Base-by-base conservation (phyloP, 306 rosid genomes). In the Mimosa bimucronata region DNA sequence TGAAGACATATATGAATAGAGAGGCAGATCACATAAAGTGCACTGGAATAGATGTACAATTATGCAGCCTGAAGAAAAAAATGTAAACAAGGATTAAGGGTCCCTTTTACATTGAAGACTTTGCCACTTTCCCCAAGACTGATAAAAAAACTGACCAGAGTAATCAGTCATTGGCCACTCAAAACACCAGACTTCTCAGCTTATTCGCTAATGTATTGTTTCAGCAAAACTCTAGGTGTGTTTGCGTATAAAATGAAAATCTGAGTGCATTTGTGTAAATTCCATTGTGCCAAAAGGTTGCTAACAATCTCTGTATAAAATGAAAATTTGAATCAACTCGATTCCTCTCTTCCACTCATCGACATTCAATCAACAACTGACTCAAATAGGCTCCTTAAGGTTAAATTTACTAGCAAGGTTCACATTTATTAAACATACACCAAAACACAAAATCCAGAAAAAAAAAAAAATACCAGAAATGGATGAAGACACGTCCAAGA, bases 401-500 rank as follows among this genome's bases (percentile, higher is more conserved):
- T 74, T 82, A 44, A 42, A 60, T 41, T 66, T 55, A 81, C 74
- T 26, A 5, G 66, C 48, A 66, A 60, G 23, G 65, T 57, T 78
- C 76, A 74, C 14, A 18, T 72, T 60, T 68, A 71, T 66, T 53
- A 71, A 68, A 70, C 76, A 88, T 73, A 53, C 41, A 73, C 66
- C 77, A 68, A 73, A 64, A 41, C 62, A 52, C 53, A 21, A 40
- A 67, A 62, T 82, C 64, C 34, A 77, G 75, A 52, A 52, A 45
- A 55, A 81, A 64, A 52, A 52, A 45, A 55, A 81, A 64, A 84
- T 92, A 94, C 97, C 98, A 95, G 85, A 91, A 95, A 86, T 91
- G 98, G 85, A 95, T 89, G 90, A 95, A 95, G 86, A 95, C 90
- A 2, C 98, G 97, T 40, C 98, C 94, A 71, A 95, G 99, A 85